Evolutionary conservation across 345 rosid species (phyloP), one percentile per base, ranked within the genome.

Genomic region (Brassica cretica): DNA sequence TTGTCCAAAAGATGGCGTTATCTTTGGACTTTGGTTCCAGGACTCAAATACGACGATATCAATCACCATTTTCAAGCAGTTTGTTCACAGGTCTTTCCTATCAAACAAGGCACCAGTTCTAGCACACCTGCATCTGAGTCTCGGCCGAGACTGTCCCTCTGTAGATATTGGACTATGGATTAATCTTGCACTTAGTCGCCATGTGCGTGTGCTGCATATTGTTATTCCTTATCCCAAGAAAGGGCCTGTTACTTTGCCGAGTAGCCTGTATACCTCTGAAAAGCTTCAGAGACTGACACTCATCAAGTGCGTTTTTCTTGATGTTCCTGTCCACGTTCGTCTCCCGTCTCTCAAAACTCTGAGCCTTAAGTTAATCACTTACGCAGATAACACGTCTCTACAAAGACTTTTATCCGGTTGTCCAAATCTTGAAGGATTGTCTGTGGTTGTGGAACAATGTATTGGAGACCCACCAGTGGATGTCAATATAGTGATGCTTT

Each of bases 1-100:
- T 71, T 78, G 67, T 78, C 81, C 14, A 65, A 65, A 78, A 62
- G 81, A 55, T 78, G 77, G 81, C 49, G 11, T 3, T 37, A 1
- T 49, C 72, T 78, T 55, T 78, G 81, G 81, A 64, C 7, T 8
- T 64, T 53, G 9, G 33, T 71, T 18, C 18, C 66, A 0, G 11
- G 58, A 11, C 81, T 78, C 18, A 35, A 37, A 3, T 77, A 49
- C n/a, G 5, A 64, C 19, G 49, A 46, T 30, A 49, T 10, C 14
- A 12, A 12, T 7, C 15, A 53, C 18, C 19, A 1, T 0, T 10
- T 62, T 70, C 71, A 8, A 19, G 11, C 66, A 46, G 46, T 78
- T 78, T 29, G 76, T 78, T 65, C 35, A 71, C 59, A 71, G 44
- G 75, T 55, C 71, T 37, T 39, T 71, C 67, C 66, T 71, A 18